Evolutionary conservation across 495 filamentous ascomycete species (phyloP), one percentile per base, ranked within the genome.

Genomic region (Platismatia glauca): DNA sequence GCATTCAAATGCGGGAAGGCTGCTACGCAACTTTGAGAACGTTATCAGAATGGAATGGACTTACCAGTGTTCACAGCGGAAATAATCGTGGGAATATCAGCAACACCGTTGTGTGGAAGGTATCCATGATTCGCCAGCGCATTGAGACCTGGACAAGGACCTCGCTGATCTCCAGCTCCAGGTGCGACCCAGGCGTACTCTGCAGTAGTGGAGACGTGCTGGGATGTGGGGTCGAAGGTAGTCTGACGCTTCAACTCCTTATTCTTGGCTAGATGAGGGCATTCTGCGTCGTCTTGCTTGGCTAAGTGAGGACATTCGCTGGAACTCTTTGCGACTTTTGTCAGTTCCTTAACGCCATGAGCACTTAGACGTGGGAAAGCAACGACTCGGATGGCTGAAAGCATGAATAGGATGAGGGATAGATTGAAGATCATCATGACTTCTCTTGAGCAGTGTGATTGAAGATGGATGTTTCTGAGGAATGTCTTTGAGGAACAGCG

Each of bases 111-210:
- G 59, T 79, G 77, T 1, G 81, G 79, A 34, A 82, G 71, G 58
- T 82, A 84, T n/a, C 72, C 74, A 67, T 81, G 79, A 52, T 83
- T 82, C 43, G 81, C 81, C 39, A 81, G 58, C 15, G 77, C 75
- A 63, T 83, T 83, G 24, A 82, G 68, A 46, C 78, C 79, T 2
- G 79, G 79, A 62, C 81, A 82, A 59, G 78, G 76, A 11, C 77
- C 78, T 41, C 76, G 74, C 63, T 75, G 74, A 66, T 77, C 75
- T 24, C 74, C 73, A 20, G 66, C 62, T 53, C 76, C 67, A 0
- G 73, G 76, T 13, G 76, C 68, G 3, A 75, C 71, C 44, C 76
- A 81, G 18, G 64, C 69, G 63, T 79, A 73, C 7, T 70, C 61
- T 3, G 76, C 76, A 12, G 72, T 74, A 20, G 61, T 63, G 24